Percentiles rank a stretch among this genome's conserved stretches.
Evolutionary conservation across 192 early-diverging fungal genomes (phyloP).

Genomic region (Spinellus fusiger): DNA sequence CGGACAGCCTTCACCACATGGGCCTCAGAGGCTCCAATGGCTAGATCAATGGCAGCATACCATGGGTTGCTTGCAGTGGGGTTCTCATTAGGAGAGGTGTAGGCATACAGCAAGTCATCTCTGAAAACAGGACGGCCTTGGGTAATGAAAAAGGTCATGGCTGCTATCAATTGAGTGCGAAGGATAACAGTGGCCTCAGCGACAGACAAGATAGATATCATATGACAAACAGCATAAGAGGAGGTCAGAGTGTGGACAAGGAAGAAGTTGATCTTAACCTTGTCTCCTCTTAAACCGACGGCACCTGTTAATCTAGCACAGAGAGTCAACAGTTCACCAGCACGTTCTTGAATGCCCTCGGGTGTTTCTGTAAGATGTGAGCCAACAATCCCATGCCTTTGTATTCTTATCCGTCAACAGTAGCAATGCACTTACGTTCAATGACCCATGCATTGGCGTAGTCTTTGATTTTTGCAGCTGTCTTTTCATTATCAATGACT

Average conservation of each 20-base stretch:
- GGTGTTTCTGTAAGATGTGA: no score
- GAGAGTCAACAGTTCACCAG: conserved; percentile 35
- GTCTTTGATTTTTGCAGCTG: conserved; percentile 15
- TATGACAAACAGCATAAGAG: conserved; percentile 42
- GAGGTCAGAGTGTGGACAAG: conserved; percentile 51
- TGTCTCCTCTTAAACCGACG: conserved; percentile 23
- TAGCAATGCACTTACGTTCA: no score
- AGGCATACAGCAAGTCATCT: conserved; percentile 19
- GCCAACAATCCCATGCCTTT: no score
- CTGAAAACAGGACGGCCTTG: conserved; percentile 38
- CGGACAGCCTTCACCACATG: conserved; percentile 52
- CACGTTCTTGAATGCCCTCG: conserved; percentile 27
- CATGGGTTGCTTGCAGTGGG: conserved; percentile 33
- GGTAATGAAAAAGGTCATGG: conserved; percentile 33
- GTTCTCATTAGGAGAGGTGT: conserved; percentile 21
- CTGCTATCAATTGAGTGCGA: conserved; percentile 28
- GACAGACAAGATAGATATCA: conserved; percentile 28
- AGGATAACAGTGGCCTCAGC: conserved; percentile 37
- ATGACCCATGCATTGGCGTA: no score
- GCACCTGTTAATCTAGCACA: conserved; percentile 32
- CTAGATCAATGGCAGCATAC: conserved; percentile 37
- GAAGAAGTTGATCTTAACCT: conserved; percentile 41
- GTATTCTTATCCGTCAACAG: no score
- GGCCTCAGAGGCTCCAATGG: conserved; percentile 42
- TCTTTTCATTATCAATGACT: conserved; percentile 16